Conservation (phyloP, 495 filamentous ascomycete species). For the Poronia punctata region DNA sequence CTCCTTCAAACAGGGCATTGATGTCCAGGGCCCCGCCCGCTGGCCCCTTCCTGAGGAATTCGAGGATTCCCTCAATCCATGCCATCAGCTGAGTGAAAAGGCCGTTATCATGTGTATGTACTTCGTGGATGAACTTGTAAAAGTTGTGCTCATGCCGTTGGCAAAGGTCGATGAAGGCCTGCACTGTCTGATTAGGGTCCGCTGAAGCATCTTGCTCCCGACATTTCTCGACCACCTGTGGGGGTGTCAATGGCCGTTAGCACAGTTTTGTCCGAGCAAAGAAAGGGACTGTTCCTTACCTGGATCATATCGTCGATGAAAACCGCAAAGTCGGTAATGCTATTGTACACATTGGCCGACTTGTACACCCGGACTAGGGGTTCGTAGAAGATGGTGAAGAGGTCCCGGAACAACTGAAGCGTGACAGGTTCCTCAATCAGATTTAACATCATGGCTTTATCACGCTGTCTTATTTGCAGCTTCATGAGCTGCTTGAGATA, state of each 20-base stretch:
- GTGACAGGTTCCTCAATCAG: constrained; percentile 95
- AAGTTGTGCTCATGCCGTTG: constrained; percentile 92
- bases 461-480: constrained; percentile 80
- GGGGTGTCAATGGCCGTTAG: constrained; percentile 16
- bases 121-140: constrained; percentile 98
- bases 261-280: neutral
- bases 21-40: constrained; percentile 75
- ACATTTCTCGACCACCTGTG: constrained; percentile 70
- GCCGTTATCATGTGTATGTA: constrained; percentile 95
- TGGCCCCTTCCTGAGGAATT: constrained; percentile 84
- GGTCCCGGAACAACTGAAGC: constrained; percentile 84
- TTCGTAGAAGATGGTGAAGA: constrained; percentile 99
- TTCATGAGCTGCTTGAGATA: constrained; percentile 93
- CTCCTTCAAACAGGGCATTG: constrained; percentile 82
- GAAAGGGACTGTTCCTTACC: constrained; percentile 23
- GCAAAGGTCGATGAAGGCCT: constrained; percentile 95
- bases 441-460: constrained; percentile 94
- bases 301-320: constrained; percentile 89
- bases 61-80: constrained; percentile 95
- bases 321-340: constrained; percentile 87
- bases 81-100: constrained; percentile 93
- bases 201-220: constrained; percentile 87
- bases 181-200: constrained; percentile 98
- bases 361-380: constrained; percentile 95
- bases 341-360: constrained; percentile 95